Conservation (phyloP, 2,329 filamentous ascomycete genomes). For the Alternaria sp. region DNA sequence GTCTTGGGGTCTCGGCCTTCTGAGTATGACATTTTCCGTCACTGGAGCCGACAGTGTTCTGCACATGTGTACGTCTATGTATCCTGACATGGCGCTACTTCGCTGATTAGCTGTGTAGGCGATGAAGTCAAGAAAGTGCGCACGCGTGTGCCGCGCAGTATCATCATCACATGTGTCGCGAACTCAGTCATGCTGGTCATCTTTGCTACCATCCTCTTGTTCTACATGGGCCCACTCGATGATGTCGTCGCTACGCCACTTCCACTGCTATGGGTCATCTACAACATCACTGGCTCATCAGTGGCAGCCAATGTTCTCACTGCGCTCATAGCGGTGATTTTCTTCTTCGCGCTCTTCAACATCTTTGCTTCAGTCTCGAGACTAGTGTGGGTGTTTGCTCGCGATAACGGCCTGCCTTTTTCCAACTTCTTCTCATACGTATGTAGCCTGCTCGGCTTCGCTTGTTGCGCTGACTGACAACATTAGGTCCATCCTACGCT, state of each 20-base stretch:
- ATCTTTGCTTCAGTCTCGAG: slow-evolving; percentile 59
- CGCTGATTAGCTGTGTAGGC: slow-evolving; percentile 15
- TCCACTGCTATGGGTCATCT: slow-evolving; percentile 52
- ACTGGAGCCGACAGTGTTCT: slow-evolving; percentile 59
- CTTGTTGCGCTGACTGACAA: neutral
- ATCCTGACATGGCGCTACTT: neutral
- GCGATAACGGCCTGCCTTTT: slow-evolving; percentile 58
- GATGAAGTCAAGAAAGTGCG: slow-evolving; percentile 55
- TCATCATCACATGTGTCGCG: slow-evolving; percentile 49
- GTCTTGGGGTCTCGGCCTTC: slow-evolving; percentile 53
- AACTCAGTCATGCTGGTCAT: slow-evolving; percentile 56
- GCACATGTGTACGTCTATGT: slow-evolving; percentile 45
- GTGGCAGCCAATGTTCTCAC: slow-evolving; percentile 54
- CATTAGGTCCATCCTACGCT: slow-evolving; percentile 39
- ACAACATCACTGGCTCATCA: slow-evolving; percentile 53
- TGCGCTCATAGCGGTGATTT: slow-evolving; percentile 50
- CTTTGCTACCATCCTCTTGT: slow-evolving; percentile 56
- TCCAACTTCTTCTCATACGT: slow-evolving; percentile 45
- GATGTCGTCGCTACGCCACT: slow-evolving; percentile 24
- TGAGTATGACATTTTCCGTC: slow-evolving; percentile 45
- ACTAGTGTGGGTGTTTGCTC: slow-evolving; percentile 61
- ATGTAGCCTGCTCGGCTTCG: neutral
- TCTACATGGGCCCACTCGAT: slow-evolving; percentile 55
- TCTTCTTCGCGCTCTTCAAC: slow-evolving; percentile 53
- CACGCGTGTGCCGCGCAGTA: slow-evolving; percentile 52